Evolutionary conservation across 2,329 filamentous ascomycete genomes (phyloP).

Genomic region (Cercospora sesami): DNA sequence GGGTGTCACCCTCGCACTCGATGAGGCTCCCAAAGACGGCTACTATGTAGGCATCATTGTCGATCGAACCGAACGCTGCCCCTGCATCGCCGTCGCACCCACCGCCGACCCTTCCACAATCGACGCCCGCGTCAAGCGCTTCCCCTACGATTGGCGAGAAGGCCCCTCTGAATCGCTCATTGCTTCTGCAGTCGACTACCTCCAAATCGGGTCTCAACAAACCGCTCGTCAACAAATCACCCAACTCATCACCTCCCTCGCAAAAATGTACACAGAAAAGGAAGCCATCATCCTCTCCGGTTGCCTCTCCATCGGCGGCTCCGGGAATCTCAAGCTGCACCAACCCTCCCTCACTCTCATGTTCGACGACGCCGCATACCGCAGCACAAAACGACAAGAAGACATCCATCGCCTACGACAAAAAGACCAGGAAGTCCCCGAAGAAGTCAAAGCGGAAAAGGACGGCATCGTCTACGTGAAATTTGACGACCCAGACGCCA

Average conservation of each 20-base stretch:
- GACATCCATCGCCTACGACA: constrained; percentile 62
- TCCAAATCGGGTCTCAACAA: constrained; percentile 54
- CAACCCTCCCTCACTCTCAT: constrained; percentile 59
- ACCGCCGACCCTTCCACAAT: constrained; percentile 48
- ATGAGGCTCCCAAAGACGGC: constrained; percentile 34
- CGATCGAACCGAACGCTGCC: constrained; percentile 62
- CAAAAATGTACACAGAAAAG: constrained; percentile 61
- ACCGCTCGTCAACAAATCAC: constrained; percentile 46
- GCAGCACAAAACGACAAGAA: constrained; percentile 61
- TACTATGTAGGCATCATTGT: constrained; percentile 63
- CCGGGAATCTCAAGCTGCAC: constrained; percentile 46
- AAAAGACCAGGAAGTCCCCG: constrained; percentile 52
- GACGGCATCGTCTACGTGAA: constrained; percentile 79
- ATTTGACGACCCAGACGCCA: constrained; percentile 54
- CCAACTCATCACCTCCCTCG: constrained; percentile 55
- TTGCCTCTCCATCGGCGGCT: constrained; percentile 46
- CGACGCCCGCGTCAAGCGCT: constrained; percentile 50
- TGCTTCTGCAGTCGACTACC: constrained; percentile 50
- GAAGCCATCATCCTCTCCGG: constrained; percentile 65
- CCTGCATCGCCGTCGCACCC: constrained; percentile 64
- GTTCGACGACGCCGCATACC: constrained; percentile 70
- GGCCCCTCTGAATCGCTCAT: constrained; percentile 45
- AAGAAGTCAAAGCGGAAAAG: constrained; percentile 63
- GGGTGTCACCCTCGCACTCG: constrained; percentile 29
- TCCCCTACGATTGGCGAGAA: constrained; percentile 62